phyloP scores from a whole-genome alignment of 2,329 filamentous ascomycete genomes.

The Colletotrichum abscissum region DNA sequence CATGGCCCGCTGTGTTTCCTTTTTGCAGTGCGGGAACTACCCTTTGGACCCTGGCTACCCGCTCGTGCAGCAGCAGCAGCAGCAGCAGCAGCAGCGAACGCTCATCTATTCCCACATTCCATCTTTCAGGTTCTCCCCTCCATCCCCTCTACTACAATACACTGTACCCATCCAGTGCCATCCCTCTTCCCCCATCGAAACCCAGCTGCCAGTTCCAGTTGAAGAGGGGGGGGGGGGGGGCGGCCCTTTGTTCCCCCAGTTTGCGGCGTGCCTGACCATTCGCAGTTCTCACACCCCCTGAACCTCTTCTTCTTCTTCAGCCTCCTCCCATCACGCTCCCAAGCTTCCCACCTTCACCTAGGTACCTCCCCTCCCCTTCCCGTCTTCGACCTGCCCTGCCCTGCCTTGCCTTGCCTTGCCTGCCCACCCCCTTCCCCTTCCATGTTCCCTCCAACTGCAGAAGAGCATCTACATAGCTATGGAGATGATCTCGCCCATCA shows the following conservation, averaged over 20 bases:
- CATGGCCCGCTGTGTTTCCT: conserved; percentile 20
- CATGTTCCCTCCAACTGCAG: conserved; percentile 18
- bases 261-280: not conserved
- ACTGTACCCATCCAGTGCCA: not conserved
- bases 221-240: no score
- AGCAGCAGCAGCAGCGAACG: conserved; percentile 44
- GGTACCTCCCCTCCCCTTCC: no score
- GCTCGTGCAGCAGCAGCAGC: conserved; percentile 52
- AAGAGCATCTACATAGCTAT: conserved; percentile 9
- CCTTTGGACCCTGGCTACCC: conserved; percentile 53
- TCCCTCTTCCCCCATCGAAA: not conserved
- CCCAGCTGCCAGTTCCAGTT: not conserved
- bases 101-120: conserved; percentile 15
- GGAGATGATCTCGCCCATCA: conserved; percentile 16
- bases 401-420: no score
- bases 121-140: not conserved
- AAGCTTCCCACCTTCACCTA: not conserved
- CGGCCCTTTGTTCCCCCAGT: no score
- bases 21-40: conserved; percentile 39
- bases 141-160: not conserved
- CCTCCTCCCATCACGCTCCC: not conserved
- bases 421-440: no score
- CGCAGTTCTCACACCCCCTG: conserved; percentile 5
- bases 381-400: no score
- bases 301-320: not conserved